Evolutionary conservation across 2,329 filamentous ascomycete species (phyloP).

Genomic region (Xylariaceae sp.): DNA sequence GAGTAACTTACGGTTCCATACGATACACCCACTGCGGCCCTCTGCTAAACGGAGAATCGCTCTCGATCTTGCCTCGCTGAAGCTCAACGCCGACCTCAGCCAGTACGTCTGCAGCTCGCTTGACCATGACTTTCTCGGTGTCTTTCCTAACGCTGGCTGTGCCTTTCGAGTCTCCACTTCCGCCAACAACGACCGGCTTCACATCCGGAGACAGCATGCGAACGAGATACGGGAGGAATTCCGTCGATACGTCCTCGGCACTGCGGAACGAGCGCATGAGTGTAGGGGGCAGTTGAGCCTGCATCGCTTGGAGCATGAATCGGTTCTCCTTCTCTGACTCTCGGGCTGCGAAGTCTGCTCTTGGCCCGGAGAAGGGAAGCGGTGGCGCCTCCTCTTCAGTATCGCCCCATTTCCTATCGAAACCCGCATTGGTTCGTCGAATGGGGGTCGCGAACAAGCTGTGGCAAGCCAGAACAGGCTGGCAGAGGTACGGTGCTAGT

Average conservation of each 20-base stretch:
- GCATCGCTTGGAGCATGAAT: slow-evolving; percentile 68
- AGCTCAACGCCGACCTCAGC: slow-evolving; percentile 77
- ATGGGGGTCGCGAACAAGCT: slow-evolving; percentile 77
- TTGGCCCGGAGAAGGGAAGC: slow-evolving; percentile 74
- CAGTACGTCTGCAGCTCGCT: slow-evolving; percentile 75
- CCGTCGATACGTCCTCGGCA: slow-evolving; percentile 69
- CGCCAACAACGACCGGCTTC: slow-evolving; percentile 82
- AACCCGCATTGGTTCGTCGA: slow-evolving; percentile 38
- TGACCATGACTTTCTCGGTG: slow-evolving; percentile 75
- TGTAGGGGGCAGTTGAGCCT: slow-evolving; percentile 65
- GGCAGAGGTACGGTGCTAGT: slow-evolving; percentile 78
- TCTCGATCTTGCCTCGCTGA: slow-evolving; percentile 75
- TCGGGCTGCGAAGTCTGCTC: slow-evolving; percentile 75
- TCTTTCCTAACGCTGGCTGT: slow-evolving; percentile 87
- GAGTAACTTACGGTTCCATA: slow-evolving; percentile 77
- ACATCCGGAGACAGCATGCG: slow-evolving; percentile 84
- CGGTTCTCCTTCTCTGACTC: slow-evolving; percentile 79
- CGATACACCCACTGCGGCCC: slow-evolving; percentile 79
- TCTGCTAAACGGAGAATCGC: slow-evolving; percentile 53
- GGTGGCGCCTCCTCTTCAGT: slow-evolving; percentile 47
- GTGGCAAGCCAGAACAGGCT: slow-evolving; percentile 86
- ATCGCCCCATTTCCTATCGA: slow-evolving; percentile 42
- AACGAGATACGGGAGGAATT: slow-evolving; percentile 79
- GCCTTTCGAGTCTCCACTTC: slow-evolving; percentile 58
- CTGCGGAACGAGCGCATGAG: slow-evolving; percentile 76